Conservation (phyloP, 768 basidiomycete species). For the Udeniomyces megalosporus region DNA sequence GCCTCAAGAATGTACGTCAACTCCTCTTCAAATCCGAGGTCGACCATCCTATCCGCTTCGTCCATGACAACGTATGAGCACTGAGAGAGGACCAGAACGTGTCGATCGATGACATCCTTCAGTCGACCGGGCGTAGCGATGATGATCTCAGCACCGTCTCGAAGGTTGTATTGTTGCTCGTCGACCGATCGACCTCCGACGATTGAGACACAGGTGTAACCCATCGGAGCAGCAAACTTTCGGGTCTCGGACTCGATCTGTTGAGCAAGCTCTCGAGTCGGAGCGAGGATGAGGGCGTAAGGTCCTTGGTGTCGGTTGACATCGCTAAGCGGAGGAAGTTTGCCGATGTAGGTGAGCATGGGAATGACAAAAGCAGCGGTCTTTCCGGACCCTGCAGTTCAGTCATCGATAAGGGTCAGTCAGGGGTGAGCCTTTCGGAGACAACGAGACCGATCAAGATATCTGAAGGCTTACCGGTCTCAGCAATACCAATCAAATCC, state of each 20-base stretch:
- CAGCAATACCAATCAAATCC: constrained; percentile 95
- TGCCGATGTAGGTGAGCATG: constrained; percentile 86
- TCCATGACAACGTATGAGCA: constrained; percentile 99
- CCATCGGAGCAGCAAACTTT: constrained; percentile 79
- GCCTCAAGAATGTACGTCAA: constrained; percentile 88
- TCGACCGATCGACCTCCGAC: constrained; percentile 94
- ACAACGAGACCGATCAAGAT: not conserved
- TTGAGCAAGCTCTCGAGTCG: constrained; percentile 95
- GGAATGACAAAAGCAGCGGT: constrained; percentile 97
- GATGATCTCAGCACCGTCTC: constrained; percentile 96
- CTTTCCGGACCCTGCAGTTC: constrained; percentile 72
- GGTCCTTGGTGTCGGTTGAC: constrained; percentile 89
- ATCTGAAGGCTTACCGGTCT: constrained; percentile 52
- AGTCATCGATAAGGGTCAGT: not conserved
- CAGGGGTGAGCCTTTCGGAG: not conserved
- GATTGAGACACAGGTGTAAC: constrained; percentile 89
- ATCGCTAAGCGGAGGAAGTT: constrained; percentile 69
- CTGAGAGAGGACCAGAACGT: constrained; percentile 85
- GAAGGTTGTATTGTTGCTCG: constrained; percentile 92
- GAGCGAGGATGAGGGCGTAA: constrained; percentile 79
- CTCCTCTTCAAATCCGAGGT: constrained; percentile 89
- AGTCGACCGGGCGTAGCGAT: constrained; percentile 97
- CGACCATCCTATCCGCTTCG: constrained; percentile 98
- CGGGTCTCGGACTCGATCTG: constrained; percentile 87
- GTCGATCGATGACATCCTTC: constrained; percentile 91